Conservation (phyloP, 352 stramenopile species). For the Blastocystis sp. region DNA sequence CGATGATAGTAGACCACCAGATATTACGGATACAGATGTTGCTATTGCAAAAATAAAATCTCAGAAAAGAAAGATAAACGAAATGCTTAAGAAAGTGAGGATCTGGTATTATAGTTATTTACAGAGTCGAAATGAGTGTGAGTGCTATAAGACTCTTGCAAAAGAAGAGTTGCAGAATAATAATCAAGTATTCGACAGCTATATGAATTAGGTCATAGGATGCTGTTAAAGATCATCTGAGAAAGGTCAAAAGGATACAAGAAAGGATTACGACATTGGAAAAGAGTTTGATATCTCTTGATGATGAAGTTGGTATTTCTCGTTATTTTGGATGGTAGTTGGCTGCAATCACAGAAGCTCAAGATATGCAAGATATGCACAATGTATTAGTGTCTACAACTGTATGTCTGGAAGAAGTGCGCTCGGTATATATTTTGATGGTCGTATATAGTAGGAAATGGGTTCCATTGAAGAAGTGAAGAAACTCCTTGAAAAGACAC, state of each 20-base stretch:
- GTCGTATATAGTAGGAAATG: not conserved
- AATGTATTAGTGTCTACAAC: not conserved
- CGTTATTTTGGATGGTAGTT: not conserved
- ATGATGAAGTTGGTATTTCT: slow-evolving; percentile 12
- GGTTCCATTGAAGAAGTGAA: not conserved
- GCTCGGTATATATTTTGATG: not conserved
- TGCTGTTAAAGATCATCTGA: not conserved
- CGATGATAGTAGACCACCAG: not conserved
- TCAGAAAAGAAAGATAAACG: slow-evolving; percentile 38
- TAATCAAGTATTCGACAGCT: not conserved
- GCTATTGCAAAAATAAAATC: slow-evolving; percentile 33
- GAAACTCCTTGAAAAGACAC: not conserved
- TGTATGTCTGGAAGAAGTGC: not conserved
- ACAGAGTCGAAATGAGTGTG: slow-evolving; percentile 2
- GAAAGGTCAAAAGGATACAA: not conserved
- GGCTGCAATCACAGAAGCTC: not conserved
- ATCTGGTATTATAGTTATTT: not conserved
- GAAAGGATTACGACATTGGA: not conserved
- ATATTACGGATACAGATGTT: slow-evolving; percentile 1
- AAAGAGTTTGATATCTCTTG: slow-evolving; percentile 2
- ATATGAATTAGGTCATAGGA: not conserved
- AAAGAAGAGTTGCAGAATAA: not conserved
- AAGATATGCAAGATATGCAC: slow-evolving; percentile 12
- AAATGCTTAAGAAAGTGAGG: not conserved
- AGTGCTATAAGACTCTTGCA: not conserved